Evolutionary conservation across 371 early-diverging fungal genomes (phyloP).

Genomic region (Agmasoma carcini): DNA sequence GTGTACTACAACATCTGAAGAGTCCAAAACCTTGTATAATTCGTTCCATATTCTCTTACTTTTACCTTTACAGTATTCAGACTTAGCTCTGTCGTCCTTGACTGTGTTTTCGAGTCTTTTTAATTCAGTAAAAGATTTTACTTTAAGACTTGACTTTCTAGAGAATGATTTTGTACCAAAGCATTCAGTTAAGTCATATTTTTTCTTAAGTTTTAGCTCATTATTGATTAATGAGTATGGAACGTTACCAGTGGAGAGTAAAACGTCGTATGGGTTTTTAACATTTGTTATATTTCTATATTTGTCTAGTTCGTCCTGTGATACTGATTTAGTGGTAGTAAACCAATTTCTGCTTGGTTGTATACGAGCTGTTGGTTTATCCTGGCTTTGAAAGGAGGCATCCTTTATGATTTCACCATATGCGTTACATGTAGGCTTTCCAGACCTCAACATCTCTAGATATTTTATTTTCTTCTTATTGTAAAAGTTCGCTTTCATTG

Average conservation of each 20-base stretch:
- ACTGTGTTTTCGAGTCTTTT: slow-evolving; percentile 49
- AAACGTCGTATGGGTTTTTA: slow-evolving; percentile 76
- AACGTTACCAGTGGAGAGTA: slow-evolving; percentile 78
- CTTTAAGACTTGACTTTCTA: slow-evolving; percentile 61
- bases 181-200: slow-evolving; percentile 65
- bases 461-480: slow-evolving; percentile 51
- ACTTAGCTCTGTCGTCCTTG: slow-evolving; percentile 55
- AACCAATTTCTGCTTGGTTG: slow-evolving; percentile 91
- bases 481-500: slow-evolving; percentile 53
- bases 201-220: slow-evolving; percentile 61
- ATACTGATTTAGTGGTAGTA: slow-evolving; percentile 64
- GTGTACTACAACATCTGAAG: slow-evolving; percentile 87
- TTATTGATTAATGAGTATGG: slow-evolving; percentile 72
- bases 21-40: slow-evolving; percentile 94
- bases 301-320: slow-evolving; percentile 66
- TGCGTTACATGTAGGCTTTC: slow-evolving; percentile 67
- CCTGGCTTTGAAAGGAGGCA: slow-evolving; percentile 72
- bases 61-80: slow-evolving; percentile 73
- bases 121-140: slow-evolving; percentile 68
- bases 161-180: slow-evolving; percentile 73
- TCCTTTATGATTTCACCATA: slow-evolving; percentile 78
- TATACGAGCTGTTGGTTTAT: slow-evolving; percentile 62
- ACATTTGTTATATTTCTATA: slow-evolving; percentile 57
- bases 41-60: slow-evolving; percentile 96
- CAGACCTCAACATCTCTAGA: slow-evolving; percentile 47